Base-by-base conservation (phyloP, 805 yeast species). In the Ogataea kodamae region DNA sequence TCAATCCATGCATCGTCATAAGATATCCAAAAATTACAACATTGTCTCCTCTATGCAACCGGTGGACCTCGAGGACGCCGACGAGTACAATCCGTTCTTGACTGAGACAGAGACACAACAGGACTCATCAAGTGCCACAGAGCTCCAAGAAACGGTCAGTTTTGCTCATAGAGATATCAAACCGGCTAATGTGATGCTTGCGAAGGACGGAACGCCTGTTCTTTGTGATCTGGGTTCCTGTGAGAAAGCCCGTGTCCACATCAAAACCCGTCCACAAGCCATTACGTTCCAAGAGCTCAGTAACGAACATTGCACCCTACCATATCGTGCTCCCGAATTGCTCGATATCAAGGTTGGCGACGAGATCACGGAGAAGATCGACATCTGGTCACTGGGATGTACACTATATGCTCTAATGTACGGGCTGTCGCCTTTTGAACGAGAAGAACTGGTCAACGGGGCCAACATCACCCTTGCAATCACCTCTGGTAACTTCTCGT, bases 331-430 rank as follows among this genome's bases (percentile, higher is more conserved):
- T 0, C 97, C 97, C 0, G 97, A 89, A 53, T 65, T 90, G 28
- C 61, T 89, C 38, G 90, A 87, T 50, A 81, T 87, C 22, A 75
- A 74, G 26, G 72, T 85, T 1, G 80, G 81, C 25, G 57, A 74
- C n/a, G 59, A 59, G 5, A 67, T 89, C 27, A 77, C 78, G 42
- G 95, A 85, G 49, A 72, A 74, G 39, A 78, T 83, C 4, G 97
- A 89, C 57, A 75, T 90, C 16, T 89, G 97, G 97, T 81, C 95
- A 3, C 58, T 89, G 18, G 97, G 97, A 0, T 87, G 96, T 52
- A 67, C 87, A 1, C 55, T 87, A 11, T 89, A 84, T 57, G 76
- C 88, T 1, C 61, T 85, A 45, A 68, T 90, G 57, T 89, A 83
- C 61, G 81, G 82, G 0, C 68, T 69, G 18, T 83, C 95, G 4